phyloP scores from a whole-genome alignment of 768 basidiomycete genomes.

The Dacryopinax spathularia region DNA sequence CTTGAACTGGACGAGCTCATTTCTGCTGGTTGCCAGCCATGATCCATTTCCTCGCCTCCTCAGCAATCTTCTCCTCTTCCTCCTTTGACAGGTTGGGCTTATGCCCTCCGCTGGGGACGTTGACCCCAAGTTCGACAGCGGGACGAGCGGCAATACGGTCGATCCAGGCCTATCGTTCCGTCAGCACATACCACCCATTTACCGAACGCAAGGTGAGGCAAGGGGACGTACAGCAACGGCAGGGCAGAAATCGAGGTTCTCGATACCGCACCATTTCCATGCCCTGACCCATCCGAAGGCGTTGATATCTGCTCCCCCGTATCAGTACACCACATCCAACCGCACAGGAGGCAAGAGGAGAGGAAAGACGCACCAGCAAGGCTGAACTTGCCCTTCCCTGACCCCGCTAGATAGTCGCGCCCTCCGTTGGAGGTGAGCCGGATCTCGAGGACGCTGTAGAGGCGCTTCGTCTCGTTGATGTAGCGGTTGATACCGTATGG shows the following conservation, averaged over 20 bases:
- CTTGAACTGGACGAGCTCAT: too few relatives aligned
- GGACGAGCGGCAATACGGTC: slow-evolving; percentile 27
- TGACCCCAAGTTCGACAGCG: slow-evolving; percentile 24
- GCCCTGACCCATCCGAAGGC: slow-evolving; percentile 48
- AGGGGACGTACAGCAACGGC: slow-evolving; percentile 38
- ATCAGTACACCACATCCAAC: too few relatives aligned
- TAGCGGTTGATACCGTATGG: slow-evolving; percentile 40
- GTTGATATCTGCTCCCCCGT: slow-evolving; percentile 41
- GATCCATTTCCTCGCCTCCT: slow-evolving; percentile 19
- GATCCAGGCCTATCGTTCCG: slow-evolving; percentile 28
- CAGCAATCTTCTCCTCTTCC: slow-evolving; percentile 21
- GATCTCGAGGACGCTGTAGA: slow-evolving; percentile 72
- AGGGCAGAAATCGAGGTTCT: slow-evolving; percentile 49
- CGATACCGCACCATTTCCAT: slow-evolving; percentile 33
- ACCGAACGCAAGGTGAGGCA: background rate
- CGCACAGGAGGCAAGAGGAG: background rate
- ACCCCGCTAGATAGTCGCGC: slow-evolving; percentile 69
- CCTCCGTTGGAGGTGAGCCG: slow-evolving; percentile 37
- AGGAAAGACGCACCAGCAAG: slow-evolving; percentile 32
- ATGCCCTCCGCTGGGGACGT: slow-evolving; percentile 18
- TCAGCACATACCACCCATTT: background rate
- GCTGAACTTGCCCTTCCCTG: slow-evolving; percentile 48
- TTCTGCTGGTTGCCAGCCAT: slow-evolving; percentile 6
- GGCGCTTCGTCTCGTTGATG: slow-evolving; percentile 62
- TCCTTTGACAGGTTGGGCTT: slow-evolving; percentile 19